phyloP scores from a whole-genome alignment of 2,329 filamentous ascomycete species.

The Rutstroemia sp. region DNA sequence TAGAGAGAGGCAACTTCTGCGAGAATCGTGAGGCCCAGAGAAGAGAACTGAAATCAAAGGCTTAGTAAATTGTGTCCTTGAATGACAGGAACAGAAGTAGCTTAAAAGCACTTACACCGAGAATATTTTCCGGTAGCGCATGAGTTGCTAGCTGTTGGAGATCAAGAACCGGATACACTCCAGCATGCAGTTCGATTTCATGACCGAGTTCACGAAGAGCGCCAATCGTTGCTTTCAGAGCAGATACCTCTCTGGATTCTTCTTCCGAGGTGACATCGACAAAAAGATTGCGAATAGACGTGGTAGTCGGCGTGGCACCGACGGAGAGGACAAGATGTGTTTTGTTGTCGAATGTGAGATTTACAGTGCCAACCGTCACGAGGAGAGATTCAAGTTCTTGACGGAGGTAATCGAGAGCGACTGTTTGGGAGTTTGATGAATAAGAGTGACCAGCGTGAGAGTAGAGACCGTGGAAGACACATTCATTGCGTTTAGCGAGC shows the following conservation, averaged over 20 bases:
- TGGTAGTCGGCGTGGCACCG: conserved; percentile 69
- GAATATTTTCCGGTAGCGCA: conserved; percentile 38
- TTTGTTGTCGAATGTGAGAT: conserved; percentile 5
- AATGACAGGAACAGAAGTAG: background rate
- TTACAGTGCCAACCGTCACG: conserved; percentile 36
- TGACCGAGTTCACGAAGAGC: conserved; percentile 34
- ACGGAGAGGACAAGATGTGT: conserved; percentile 51
- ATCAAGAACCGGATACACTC: conserved; percentile 69
- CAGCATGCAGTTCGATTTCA: conserved; percentile 64
- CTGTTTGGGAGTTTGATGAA: conserved; percentile 41
- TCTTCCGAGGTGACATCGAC: conserved; percentile 18
- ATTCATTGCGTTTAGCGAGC: conserved; percentile 33
- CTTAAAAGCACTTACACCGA: background rate
- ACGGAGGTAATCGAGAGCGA: conserved; percentile 52
- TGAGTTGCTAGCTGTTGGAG: conserved; percentile 72
- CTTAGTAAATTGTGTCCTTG: conserved; percentile 14
- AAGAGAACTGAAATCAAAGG: conserved; percentile 28
- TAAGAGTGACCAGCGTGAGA: conserved; percentile 70
- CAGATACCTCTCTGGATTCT: conserved; percentile 28
- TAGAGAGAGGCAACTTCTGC: conserved; percentile 67
- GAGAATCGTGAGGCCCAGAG: conserved; percentile 62
- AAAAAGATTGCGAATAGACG: conserved; percentile 54
- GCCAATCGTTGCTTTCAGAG: conserved; percentile 36
- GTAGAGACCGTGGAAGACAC: conserved; percentile 58
- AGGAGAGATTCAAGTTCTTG: conserved; percentile 51